A percentile compares a stretch with the other conserved stretches of the same genome.
These are phyloP conservation scores for Periconia sp. DNA, from an alignment of 2,329 filamentous ascomycete genomes.

Conservation along the genomic window DNA sequence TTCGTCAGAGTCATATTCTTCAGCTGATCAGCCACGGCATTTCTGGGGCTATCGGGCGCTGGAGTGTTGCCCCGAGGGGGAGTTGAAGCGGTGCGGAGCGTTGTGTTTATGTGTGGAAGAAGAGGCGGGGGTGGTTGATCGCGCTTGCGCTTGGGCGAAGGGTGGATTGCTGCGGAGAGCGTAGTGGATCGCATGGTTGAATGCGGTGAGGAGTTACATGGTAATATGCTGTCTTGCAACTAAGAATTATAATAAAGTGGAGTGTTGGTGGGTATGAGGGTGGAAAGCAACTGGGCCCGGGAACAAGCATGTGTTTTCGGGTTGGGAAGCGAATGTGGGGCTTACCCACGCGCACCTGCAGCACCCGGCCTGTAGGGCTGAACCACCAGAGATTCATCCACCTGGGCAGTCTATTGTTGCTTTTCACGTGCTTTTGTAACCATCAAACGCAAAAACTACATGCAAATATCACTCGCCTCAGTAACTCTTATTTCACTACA, in stretches of 20 bases:
- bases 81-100: slow-evolving; percentile 26
- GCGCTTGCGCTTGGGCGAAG: slow-evolving; percentile 44
- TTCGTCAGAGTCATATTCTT: slow-evolving; percentile 32
- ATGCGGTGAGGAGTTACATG: slow-evolving; percentile 27
- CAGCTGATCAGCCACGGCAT: slow-evolving; percentile 41
- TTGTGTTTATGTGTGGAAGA: slow-evolving; percentile 34
- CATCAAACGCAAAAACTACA: no score
- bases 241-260: neutral
- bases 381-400: slow-evolving; percentile 1
- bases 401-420: no score
- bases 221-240: slow-evolving; percentile 1
- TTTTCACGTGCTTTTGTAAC: neutral
- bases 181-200: slow-evolving; percentile 39
- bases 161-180: slow-evolving; percentile 27
- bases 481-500: no score
- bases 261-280: neutral
- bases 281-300: neutral
- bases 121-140: slow-evolving; percentile 28
- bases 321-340: slow-evolving; percentile 22
- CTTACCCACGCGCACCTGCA: slow-evolving; percentile 1
- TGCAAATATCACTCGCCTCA: neutral
- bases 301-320: slow-evolving; percentile 5
- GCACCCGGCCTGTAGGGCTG: slow-evolving; percentile 15
- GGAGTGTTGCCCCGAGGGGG: slow-evolving; percentile 25
- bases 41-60: slow-evolving; percentile 34